Base-by-base conservation (phyloP, 2,329 filamentous ascomycete genomes). In the Microdochium paspali region DNA sequence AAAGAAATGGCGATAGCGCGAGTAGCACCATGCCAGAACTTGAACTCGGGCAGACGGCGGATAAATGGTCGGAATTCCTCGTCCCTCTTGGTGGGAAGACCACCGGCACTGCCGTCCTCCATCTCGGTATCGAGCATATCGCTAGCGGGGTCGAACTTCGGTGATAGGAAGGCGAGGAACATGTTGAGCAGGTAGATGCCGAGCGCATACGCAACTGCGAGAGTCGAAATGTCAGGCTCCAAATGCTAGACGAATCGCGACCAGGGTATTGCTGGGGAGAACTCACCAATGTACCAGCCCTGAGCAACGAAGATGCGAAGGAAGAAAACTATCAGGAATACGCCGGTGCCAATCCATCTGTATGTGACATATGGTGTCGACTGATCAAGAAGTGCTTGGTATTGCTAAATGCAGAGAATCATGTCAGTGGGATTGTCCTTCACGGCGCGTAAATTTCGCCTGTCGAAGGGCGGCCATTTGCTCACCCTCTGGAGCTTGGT, bases 21-120 rank as follows among this genome's bases (percentile, higher is more conserved):
- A 48, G 91, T 97, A 47, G 91, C 90, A 60, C 87, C 86, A 72
- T 96, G 89, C 93, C 93, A 98, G 76, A 98, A 98, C 79, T 98
- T 98, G 80, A 98, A 98, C 71, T 98, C 93, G 48, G 93, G 93
- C 23, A 98, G 81, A 51, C 93, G 81, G 61, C 93, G 82, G 65
- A 98, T 96, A 63, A 98, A 98, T 3, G 93, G 93, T 54, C 90
- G 83, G 76, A 98, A 98, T 72, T 98, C 93, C 62, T 98, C 90
- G 62, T 97, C 91, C 59, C 89, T 84, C 73, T 95, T 96, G 49
- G 90, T 97, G 23, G 93, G 93, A 40, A 98, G 81, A 24, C 81
- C 80, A 47, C 85, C 84, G 24, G 82, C 81, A 15, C 88, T 79
- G 51, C 93, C 93, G 59, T 96, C 91, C 69, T 98, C 93, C 78